Evolutionary conservation across 257 asterid genomes (phyloP), one percentile per base, ranked within the genome.

Genomic region (Ligustrum vulgare): DNA sequence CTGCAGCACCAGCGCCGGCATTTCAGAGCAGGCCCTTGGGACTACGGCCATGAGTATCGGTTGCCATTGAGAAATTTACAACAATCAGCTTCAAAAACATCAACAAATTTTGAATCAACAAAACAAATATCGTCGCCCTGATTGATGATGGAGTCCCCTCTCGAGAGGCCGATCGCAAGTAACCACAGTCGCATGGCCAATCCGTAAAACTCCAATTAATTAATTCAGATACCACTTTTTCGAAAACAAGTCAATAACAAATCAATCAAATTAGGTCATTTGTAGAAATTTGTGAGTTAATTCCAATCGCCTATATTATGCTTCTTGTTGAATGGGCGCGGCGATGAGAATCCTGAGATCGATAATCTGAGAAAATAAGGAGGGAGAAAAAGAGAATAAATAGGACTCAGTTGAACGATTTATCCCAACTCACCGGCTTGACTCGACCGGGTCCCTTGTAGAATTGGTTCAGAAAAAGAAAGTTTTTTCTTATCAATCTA

Each of bases 1-100:
- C 98, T 13, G 97, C 98, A 31, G 97, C 97, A 68, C 98, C 98
- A 13, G 97, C 97, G 72, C 91, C 97, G 25, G 97, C 98, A 82
- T 94, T 92, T 84, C 97, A 94, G 45, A 94, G 89, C 41, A 88
- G 75, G 63, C 91, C 93, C 85, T 80, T 88, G 25, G 93, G 86
- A 67, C 87, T 88, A 84, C 85, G 89, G 75, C 80, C 81, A 80
- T 88, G 97, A 81, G 91, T 54, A 67, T 91, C 94, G 67, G 74
- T 87, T 37, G 84, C 82, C 97, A 92, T 90, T 75, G 87, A 51
- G 78, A 67, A 78, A 79, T 70, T 82, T 69, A 69, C 75, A 79
- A 49, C 72, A 47, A 82, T 75, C 74, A 68, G 76, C 82, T 80
- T 43, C 74, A 11, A 67, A 58, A n/a, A 49, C 39, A 56, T 43